A percentile compares a stretch with the other conserved stretches of the same genome.
phyloP scores from a whole-genome alignment of 768 basidiomycete genomes.

The Lactarius akahatsu region DNA sequence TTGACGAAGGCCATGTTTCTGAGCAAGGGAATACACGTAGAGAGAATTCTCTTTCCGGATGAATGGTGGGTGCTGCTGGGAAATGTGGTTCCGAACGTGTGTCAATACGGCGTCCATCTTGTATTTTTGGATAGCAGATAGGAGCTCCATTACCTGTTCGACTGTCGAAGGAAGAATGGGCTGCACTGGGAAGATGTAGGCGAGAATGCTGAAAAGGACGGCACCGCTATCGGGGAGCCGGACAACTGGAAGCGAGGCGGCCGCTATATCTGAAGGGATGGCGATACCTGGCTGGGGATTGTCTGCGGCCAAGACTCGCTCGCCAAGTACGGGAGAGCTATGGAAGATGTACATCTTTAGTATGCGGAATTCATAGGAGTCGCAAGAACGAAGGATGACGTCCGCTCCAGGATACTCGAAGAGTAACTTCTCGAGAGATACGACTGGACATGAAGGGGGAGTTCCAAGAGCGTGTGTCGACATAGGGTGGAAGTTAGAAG shows the following conservation, averaged over 20 bases:
- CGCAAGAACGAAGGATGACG: constrained; percentile 43
- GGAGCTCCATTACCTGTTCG: constrained; percentile 11
- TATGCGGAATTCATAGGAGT: constrained; percentile 45
- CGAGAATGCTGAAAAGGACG: constrained; percentile 13
- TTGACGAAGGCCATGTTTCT: constrained; percentile 11
- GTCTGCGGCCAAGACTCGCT: constrained; percentile 26
- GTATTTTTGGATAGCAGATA: constrained; percentile 7
- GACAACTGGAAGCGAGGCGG: background rate
- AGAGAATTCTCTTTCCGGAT: background rate
- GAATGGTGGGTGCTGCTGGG: background rate
- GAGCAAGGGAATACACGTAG: constrained; percentile 1
- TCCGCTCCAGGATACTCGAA: constrained; percentile 47
- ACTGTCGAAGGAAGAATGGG: constrained; percentile 6
- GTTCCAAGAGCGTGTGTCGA: background rate
- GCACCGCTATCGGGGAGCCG: background rate
- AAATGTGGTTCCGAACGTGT: background rate
- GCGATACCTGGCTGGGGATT: background rate
- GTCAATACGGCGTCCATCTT: constrained; percentile 9
- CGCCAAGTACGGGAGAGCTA: constrained; percentile 43
- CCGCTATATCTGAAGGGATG: background rate
- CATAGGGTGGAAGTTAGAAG: background rate
- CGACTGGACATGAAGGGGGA: background rate
- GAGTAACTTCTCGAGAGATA: constrained; percentile 20
- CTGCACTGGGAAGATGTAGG: constrained; percentile 4
- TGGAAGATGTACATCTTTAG: constrained; percentile 44